phyloP scores from a whole-genome alignment of 495 filamentous ascomycete species.

The Talaromyces stipitatus region DNA sequence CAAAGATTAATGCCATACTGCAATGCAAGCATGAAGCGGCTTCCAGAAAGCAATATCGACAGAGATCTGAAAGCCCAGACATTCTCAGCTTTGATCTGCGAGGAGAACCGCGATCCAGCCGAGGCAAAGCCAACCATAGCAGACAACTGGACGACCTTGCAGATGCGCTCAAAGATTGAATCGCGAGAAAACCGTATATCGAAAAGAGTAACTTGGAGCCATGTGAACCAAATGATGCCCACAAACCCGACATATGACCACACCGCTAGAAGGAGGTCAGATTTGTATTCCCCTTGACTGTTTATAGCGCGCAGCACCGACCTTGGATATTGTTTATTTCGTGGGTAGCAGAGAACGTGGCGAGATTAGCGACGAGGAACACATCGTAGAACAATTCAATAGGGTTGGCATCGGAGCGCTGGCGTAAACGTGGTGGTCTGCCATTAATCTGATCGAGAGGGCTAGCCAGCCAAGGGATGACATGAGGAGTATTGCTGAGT shows the following conservation, averaged over 20 bases:
- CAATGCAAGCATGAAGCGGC: slow-evolving; percentile 46
- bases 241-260: slow-evolving; percentile 56
- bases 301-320: slow-evolving; percentile 4
- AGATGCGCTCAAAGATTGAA: slow-evolving; percentile 56
- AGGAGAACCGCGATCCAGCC: slow-evolving; percentile 48
- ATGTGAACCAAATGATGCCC: slow-evolving; percentile 63
- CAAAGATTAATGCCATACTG: slow-evolving; percentile 48
- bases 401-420: slow-evolving; percentile 40
- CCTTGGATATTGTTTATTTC: slow-evolving; percentile 42
- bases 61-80: slow-evolving; percentile 38
- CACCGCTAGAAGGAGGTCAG: slow-evolving; percentile 21
- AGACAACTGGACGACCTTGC: slow-evolving; percentile 55
- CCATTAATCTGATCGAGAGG: slow-evolving; percentile 22
- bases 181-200: slow-evolving; percentile 64
- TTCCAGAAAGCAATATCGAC: slow-evolving; percentile 51
- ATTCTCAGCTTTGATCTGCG: slow-evolving; percentile 34
- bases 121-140: slow-evolving; percentile 59
- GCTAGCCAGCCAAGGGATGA: slow-evolving; percentile 26
- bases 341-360: slow-evolving; percentile 53
- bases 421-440: slow-evolving; percentile 19
- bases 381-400: slow-evolving; percentile 63
- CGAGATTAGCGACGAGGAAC: slow-evolving; percentile 62
- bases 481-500: not conserved
- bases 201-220: slow-evolving; percentile 60
- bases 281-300: not conserved